Base-by-base conservation (phyloP, 768 basidiomycete genomes). In the Tylopilus sp. region DNA sequence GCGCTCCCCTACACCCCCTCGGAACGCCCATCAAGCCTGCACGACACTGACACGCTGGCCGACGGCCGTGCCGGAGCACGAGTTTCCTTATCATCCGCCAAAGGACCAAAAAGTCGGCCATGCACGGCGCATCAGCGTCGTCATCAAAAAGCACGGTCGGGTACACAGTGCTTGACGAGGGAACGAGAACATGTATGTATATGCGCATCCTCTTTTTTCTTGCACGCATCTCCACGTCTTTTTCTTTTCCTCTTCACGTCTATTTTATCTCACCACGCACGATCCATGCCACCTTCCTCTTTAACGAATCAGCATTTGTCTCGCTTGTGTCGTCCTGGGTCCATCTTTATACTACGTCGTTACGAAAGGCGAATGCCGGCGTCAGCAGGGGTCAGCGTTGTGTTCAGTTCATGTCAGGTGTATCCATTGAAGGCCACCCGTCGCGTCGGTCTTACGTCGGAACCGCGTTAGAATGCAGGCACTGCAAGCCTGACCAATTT, bases 91-190 rank as follows among this genome's bases (percentile, higher is more conserved):
- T 55, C 58, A 57, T 9, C 67, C 71, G 21, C 68, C 65, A 20
- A 63, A 60, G 48, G 50, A 59, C 38, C 66, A 69, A 51, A 63
- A 54, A n/a, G 56, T 61, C 2, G 74, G 75, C 6, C 74, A 76
- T 36, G 68, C 71, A 12, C 66, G 69, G 25, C 71, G 75, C 13
- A 64, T 75, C 53, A 76, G 70, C 50, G 68, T 75, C 51, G 52
- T 62, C 38, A 50, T 73, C 59, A 72, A 69, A 60, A 69, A 68
- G 42, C 50, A 52, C 0, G 26, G 15, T 50, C 48, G 55, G 4
- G 25, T 40, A 13, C 40, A 23, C 30, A 56, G 59, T 13, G 50
- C 48, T 9, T 67, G 45, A 66, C 25, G 26, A 7, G 1, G 6
- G 3, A 4, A 11, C 12, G 2, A 21, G 8, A 3, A 11, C 7